phyloP scores from a whole-genome alignment of 2,329 filamentous ascomycete species.

The Penicillium rolfsii region DNA sequence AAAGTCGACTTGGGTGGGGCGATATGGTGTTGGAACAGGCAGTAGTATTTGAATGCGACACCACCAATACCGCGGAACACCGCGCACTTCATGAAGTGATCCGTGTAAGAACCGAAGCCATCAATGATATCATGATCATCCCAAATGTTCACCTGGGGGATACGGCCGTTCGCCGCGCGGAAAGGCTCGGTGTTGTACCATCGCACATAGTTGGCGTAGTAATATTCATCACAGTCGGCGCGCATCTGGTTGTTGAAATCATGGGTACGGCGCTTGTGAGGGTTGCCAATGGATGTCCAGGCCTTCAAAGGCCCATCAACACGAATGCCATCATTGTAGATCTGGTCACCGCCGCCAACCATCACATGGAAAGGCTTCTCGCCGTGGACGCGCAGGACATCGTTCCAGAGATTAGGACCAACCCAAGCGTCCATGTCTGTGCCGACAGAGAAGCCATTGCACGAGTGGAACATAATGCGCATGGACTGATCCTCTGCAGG shows the following conservation, averaged over 20 bases:
- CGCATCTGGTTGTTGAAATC: conserved; percentile 68
- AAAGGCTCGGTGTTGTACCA: conserved; percentile 73
- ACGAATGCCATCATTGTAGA: conserved; percentile 76
- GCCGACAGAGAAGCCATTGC: conserved; percentile 69
- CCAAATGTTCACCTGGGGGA: conserved; percentile 68
- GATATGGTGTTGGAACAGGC: conserved; percentile 74
- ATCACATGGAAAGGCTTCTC: conserved; percentile 67
- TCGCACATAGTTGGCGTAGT: conserved; percentile 63
- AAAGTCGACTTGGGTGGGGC: conserved; percentile 83
- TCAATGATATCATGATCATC: conserved; percentile 70
- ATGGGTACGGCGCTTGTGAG: conserved; percentile 61
- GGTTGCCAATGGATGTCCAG: conserved; percentile 65
- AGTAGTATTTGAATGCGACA: conserved; percentile 62
- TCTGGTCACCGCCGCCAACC: conserved; percentile 90
- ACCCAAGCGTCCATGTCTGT: conserved; percentile 66
- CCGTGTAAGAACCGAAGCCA: conserved; percentile 67
- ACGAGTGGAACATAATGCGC: conserved; percentile 71
- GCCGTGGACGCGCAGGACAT: conserved; percentile 64
- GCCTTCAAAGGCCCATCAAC: conserved; percentile 76
- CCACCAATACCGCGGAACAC: conserved; percentile 69
- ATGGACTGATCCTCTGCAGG: conserved; percentile 65
- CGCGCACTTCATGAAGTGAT: conserved; percentile 67
- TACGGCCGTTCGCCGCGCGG: conserved; percentile 62
- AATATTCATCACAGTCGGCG: conserved; percentile 62
- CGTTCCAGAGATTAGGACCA: conserved; percentile 66